These are phyloP conservation scores for Microdochium trichocladiopsis DNA, from an alignment of 2,329 filamentous ascomycete genomes.

Conservation along the genomic window DNA sequence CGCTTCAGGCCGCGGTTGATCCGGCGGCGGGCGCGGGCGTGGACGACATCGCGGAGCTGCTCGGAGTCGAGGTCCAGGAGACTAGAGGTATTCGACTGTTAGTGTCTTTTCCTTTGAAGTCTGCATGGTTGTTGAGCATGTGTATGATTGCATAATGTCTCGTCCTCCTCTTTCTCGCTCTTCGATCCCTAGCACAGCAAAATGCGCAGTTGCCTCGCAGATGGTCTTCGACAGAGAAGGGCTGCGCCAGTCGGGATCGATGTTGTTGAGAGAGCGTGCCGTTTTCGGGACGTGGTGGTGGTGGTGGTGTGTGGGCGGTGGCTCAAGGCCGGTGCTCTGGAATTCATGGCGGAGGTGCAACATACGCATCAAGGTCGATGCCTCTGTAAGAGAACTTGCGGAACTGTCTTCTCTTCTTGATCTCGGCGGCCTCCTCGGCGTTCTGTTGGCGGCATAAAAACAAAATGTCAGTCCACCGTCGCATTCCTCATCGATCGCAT, in stretches of 20 bases:
- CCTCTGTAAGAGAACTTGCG: conserved; percentile 99
- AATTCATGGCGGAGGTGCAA: conserved; percentile 14
- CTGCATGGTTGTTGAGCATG: not conserved
- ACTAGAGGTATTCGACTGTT: conserved; percentile 40
- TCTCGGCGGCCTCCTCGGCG: conserved; percentile 95
- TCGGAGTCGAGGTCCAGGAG: conserved; percentile 98
- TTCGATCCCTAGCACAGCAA: not conserved
- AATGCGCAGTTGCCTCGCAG: not conserved
- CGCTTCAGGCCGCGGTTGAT: conserved; percentile 99
- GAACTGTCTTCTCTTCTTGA: conserved; percentile 99
- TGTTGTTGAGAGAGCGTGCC: not conserved
- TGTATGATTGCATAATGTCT: no score
- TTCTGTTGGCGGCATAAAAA: conserved; percentile 49
- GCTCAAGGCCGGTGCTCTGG: not conserved
- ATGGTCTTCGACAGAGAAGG: not conserved
- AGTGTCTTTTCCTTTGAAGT: conserved; percentile 5
- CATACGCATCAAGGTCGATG: conserved; percentile 98
- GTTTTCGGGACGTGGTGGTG: no score
- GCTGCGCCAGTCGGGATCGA: not conserved
- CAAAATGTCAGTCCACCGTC: no score
- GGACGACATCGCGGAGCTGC: conserved; percentile 98
- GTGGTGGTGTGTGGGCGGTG: not conserved
- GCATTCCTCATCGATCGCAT: no score
- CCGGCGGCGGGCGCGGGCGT: conserved; percentile 95
- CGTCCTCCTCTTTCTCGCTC: not conserved